Conservation (phyloP, 2,329 filamentous ascomycete genomes). For the Diaporthe velutina region DNA sequence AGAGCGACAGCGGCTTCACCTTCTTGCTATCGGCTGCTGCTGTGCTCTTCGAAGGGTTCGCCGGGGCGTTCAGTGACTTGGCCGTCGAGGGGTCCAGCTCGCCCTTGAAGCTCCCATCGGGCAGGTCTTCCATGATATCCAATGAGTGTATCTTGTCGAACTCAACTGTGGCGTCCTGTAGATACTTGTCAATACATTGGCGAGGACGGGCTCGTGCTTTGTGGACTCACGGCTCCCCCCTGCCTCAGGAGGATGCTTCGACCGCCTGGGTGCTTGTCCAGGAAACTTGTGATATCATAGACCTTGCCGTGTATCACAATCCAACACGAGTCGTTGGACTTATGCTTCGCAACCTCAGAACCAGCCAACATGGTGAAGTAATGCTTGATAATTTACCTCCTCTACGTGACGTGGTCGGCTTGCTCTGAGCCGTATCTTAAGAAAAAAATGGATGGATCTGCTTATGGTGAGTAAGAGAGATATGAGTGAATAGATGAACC, state of each 20-base stretch:
- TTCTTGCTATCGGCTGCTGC: slow-evolving; percentile 31
- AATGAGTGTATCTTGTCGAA: slow-evolving; percentile 49
- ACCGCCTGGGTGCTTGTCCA: slow-evolving; percentile 50
- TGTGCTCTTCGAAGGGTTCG: slow-evolving; percentile 20
- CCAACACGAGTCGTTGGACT: slow-evolving; percentile 52
- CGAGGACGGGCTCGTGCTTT: background rate
- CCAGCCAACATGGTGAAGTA: slow-evolving; percentile 44
- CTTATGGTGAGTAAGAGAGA: background rate
- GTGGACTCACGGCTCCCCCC: slow-evolving; percentile 46
- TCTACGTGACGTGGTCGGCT: background rate
- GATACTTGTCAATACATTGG: background rate
- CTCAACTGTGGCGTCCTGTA: slow-evolving; percentile 49
- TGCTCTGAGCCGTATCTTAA: background rate
- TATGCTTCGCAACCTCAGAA: slow-evolving; percentile 51
- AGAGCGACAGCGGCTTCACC: slow-evolving; percentile 47
- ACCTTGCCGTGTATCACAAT: slow-evolving; percentile 49
- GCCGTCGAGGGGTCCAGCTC: slow-evolving; percentile 45
- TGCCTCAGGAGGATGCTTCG: slow-evolving; percentile 47
- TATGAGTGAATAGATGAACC: background rate
- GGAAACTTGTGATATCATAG: slow-evolving; percentile 54
- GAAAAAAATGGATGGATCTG: background rate
- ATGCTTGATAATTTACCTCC: background rate
- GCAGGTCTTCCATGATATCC: slow-evolving; percentile 48
- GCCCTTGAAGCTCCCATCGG: slow-evolving; percentile 47
- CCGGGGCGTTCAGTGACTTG: slow-evolving; percentile 42